A percentile compares a stretch with the other conserved stretches of the same genome.
These are phyloP conservation scores for Omphalea diandra DNA, from an alignment of 441 rosid species.

Conservation along the genomic window DNA sequence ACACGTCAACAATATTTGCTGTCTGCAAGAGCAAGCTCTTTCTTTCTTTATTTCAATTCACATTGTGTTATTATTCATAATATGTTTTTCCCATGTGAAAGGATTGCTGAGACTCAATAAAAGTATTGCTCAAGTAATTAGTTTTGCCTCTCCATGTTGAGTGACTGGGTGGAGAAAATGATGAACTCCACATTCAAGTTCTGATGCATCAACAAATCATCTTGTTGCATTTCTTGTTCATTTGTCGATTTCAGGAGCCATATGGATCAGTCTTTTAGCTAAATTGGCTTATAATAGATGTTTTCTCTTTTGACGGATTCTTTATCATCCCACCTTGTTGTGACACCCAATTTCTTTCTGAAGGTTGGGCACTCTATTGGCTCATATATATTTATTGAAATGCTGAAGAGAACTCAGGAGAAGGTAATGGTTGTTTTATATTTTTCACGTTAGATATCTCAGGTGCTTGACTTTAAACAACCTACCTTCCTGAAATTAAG, in stretches of 20 bases:
- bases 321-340: not conserved
- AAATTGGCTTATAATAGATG: not conserved
- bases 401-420: slow-evolving; percentile 50
- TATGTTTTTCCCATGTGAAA: not conserved
- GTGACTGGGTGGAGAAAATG: slow-evolving; percentile 4
- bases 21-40: not conserved
- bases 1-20: not conserved
- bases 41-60: not conserved
- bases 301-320: not conserved
- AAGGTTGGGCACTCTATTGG: slow-evolving; percentile 95
- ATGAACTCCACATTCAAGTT: not conserved
- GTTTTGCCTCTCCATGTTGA: no score
- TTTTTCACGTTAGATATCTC: no score
- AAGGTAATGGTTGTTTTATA: no score
- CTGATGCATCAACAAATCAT: not conserved
- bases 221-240: not conserved
- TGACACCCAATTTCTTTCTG: slow-evolving; percentile 25
- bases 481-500: slow-evolving; percentile 17
- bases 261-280: no score
- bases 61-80: not conserved
- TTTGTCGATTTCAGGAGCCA: not conserved
- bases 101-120: no score
- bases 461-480: no score
- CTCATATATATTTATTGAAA: slow-evolving; percentile 59
- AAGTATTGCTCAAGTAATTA: no score